Evolutionary conservation across 306 rosid species (phyloP).

Genomic region (Carpinus viminea): DNA sequence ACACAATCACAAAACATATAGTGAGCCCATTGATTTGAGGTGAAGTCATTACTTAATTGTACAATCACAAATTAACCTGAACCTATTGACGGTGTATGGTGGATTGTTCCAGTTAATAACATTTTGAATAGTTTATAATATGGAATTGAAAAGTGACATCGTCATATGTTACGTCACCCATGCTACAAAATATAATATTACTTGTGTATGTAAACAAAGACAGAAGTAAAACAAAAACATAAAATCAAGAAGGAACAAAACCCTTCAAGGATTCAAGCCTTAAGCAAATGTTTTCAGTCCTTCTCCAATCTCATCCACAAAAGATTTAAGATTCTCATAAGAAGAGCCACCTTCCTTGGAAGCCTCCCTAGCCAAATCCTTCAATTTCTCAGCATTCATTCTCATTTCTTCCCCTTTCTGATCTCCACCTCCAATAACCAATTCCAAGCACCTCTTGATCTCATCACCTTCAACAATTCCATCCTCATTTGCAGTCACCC

Average conservation of each 20-base stretch:
- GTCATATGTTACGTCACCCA: too few species aligned
- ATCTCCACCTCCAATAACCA: conserved; percentile 20
- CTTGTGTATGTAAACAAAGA: too few species aligned
- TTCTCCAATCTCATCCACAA: conserved; percentile 20
- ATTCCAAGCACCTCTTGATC: conserved; percentile 25
- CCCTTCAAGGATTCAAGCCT: not conserved
- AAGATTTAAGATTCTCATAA: conserved; percentile 21
- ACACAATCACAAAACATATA: too few species aligned
- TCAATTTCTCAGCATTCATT: conserved; percentile 36
- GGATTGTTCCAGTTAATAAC: too few species aligned
- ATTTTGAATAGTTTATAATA: too few species aligned
- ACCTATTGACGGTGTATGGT: too few species aligned
- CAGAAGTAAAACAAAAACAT: too few species aligned
- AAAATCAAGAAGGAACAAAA: not conserved
- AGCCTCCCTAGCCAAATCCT: conserved; percentile 29
- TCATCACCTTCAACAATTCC: conserved; percentile 18
- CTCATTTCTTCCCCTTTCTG: conserved; percentile 15
- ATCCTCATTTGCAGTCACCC: not conserved
- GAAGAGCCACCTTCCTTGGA: conserved; percentile 39
- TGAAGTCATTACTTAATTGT: too few species aligned
- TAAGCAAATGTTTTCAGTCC: not conserved
- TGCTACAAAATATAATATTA: too few species aligned
- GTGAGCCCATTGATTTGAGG: too few species aligned
- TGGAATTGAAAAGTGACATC: too few species aligned
- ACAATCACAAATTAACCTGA: too few species aligned